phyloP scores from a whole-genome alignment of 345 rosid genomes.

The Mallotus nudiflorus region DNA sequence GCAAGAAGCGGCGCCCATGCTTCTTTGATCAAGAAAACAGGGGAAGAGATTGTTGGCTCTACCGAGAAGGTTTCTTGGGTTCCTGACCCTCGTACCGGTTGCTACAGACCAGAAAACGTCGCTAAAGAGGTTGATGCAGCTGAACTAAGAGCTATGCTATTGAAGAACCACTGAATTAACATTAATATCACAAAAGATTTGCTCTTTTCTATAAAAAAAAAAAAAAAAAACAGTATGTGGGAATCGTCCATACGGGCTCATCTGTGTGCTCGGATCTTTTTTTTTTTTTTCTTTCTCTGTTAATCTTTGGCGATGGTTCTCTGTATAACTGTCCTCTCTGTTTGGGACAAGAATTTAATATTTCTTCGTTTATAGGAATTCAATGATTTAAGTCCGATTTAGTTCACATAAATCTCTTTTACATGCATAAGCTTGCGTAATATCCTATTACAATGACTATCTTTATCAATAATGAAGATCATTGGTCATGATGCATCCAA shows the following conservation, averaged over 20 bases:
- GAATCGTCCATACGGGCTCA: not conserved
- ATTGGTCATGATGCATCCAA: no score
- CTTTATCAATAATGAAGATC: no score
- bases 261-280: not conserved
- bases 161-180: slow-evolving; percentile 46
- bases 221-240: no score
- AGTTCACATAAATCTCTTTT: no score
- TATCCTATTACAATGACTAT: no score
- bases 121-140: slow-evolving; percentile 65
- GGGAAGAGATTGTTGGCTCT: slow-evolving; percentile 43
- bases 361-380: no score
- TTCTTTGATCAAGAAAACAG: slow-evolving; percentile 47
- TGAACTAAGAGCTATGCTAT: slow-evolving; percentile 58
- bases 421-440: no score
- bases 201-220: not conserved
- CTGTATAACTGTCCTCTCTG: not conserved
- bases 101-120: slow-evolving; percentile 72
- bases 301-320: no score
- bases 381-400: no score
- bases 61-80: slow-evolving; percentile 62
- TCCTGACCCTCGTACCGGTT: slow-evolving; percentile 86
- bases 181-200: not conserved
- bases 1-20: slow-evolving; percentile 19
- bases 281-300: not conserved
- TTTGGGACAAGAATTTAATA: no score